These are phyloP conservation scores for Tricholoma sp. DNA, from an alignment of 768 basidiomycete genomes.

Conservation along the genomic window DNA sequence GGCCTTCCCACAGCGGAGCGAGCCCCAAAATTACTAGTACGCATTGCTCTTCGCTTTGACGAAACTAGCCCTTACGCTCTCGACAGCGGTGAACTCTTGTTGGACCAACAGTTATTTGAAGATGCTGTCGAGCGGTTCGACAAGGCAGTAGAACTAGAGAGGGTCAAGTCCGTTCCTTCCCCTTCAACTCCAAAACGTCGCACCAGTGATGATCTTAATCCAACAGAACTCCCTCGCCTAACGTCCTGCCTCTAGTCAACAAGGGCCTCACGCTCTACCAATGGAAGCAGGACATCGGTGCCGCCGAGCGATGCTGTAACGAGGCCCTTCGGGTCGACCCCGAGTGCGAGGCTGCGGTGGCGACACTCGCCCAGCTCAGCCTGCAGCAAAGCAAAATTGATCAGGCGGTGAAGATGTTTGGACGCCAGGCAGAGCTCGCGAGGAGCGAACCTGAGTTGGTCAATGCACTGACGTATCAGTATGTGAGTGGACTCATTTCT, in stretches of 20 bases:
- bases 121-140: conserved; percentile 95
- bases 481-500: conserved; percentile 41
- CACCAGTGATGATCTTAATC: not conserved
- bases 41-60: conserved; percentile 19
- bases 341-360: conserved; percentile 95
- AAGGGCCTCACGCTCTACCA: conserved; percentile 96
- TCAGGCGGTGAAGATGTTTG: conserved; percentile 82
- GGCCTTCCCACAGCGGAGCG: conserved; percentile 80
- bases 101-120: conserved; percentile 85
- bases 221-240: conserved; percentile 41
- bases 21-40: conserved; percentile 94
- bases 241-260: conserved; percentile 94
- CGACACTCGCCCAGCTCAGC: conserved; percentile 89
- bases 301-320: conserved; percentile 78
- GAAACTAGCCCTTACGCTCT: not conserved
- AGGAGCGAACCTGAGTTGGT: conserved; percentile 87
- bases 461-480: conserved; percentile 72
- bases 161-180: conserved; percentile 47
- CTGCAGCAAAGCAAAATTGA: conserved; percentile 89
- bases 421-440: conserved; percentile 77
- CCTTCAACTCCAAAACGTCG: not conserved
- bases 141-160: conserved; percentile 83
- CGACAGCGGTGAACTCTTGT: conserved; percentile 81
- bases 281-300: conserved; percentile 85
- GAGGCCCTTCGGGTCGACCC: conserved; percentile 87